phyloP scores from a whole-genome alignment of 495 filamentous ascomycete genomes.

The Letharia lupina region DNA sequence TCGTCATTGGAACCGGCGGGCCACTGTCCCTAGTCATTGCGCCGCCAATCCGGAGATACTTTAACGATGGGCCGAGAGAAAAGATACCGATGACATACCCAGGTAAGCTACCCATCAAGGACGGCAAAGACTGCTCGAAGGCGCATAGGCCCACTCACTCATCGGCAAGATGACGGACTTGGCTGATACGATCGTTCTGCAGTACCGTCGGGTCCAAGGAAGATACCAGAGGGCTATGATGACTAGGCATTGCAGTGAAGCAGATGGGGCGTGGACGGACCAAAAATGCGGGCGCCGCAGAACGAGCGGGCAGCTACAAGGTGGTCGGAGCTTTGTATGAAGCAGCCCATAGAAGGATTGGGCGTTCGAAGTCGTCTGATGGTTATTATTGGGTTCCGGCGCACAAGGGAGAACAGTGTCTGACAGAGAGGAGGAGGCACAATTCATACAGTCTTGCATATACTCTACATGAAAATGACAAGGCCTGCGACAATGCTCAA shows the following conservation, averaged over 20 bases:
- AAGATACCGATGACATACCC: slow-evolving; percentile 85
- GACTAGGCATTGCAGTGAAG: slow-evolving; percentile 36
- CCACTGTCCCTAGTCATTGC: slow-evolving; percentile 58
- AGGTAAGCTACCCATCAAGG: slow-evolving; percentile 45
- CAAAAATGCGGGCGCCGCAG: slow-evolving; percentile 1
- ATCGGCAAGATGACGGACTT: neutral
- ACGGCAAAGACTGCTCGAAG: neutral
- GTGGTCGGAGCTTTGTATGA: neutral
- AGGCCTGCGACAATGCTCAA: neutral
- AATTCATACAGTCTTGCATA: neutral
- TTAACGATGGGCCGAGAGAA: slow-evolving; percentile 63
- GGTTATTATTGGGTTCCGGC: neutral
- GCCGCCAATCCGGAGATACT: slow-evolving; percentile 55
- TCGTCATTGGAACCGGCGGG: slow-evolving; percentile 60
- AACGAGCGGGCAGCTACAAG: neutral
- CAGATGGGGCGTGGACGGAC: neutral
- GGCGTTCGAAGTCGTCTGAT: neutral
- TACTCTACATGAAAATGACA: neutral
- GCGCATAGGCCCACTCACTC: neutral
- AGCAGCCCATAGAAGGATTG: neutral
- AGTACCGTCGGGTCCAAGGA: slow-evolving; percentile 72
- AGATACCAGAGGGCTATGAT: slow-evolving; percentile 66
- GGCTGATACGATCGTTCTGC: slow-evolving; percentile 5
- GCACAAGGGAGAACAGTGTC: neutral
- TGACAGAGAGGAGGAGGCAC: neutral